Evolutionary conservation across 1,284 basidiomycete genomes (phyloP), one percentile per base, ranked within the genome.

Genomic region (Rhodofomes roseus): DNA sequence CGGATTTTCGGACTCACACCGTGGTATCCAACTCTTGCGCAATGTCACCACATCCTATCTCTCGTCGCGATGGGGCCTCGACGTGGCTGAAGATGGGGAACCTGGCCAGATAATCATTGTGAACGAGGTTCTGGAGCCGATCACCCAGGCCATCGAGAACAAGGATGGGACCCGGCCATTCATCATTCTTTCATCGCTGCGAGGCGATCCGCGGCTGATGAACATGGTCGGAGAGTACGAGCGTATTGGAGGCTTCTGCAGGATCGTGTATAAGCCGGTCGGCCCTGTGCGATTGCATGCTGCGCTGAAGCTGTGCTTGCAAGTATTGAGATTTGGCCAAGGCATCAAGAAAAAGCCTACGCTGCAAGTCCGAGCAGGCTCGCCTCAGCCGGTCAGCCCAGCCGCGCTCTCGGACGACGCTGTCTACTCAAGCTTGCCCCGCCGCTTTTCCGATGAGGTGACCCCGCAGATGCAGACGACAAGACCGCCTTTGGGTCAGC

Each of bases 261-360:
- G 92, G 16, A 80, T 95, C 40, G 75, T 96, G 23, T 93, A 90
- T 81, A 98, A 98, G 73, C 95, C 95, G 2, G 87, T 88, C 29
- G 94, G 95, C 0, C 95, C 95, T 0, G 84, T 85, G 54, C 85
- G 89, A 34, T 78, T 97, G 57, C 82, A 87, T 37, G 71, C 81
- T 16, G 82, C 87, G 5, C 77, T 96, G 56, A 86, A 86, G 68
- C 82, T 89, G n/a, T 87, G 87, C 65, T 69, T 92, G 25, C 84
- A 90, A 65, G 83, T 85, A 23, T 73, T 87, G 44, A 81, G 79
- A 55, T 84, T 87, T 54, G 75, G 74, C 25, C 70, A 75, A 61
- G 55, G 60, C 22, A 41, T 58, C 11, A 63, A 60, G 18, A 51
- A 54, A 29, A 60, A 52, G 14, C 43, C 61, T 11, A n/a, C 56